Conservation (phyloP, 2,329 filamentous ascomycete species). For the Sclerotinia spermophila region DNA sequence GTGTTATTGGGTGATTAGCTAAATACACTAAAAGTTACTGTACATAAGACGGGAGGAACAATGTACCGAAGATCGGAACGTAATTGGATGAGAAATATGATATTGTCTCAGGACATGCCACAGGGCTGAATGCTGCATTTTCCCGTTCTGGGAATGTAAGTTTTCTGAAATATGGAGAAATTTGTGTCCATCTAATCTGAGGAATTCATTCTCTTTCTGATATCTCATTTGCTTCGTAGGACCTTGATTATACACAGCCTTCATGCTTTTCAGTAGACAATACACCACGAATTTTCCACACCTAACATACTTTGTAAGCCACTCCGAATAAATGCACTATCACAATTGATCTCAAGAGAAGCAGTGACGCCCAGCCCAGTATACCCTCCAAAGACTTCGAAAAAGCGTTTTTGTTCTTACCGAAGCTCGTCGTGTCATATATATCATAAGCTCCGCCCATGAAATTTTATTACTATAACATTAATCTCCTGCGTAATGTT, state of each 20-base stretch:
- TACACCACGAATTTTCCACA: too few species aligned
- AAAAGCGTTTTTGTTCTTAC: conserved; percentile 1
- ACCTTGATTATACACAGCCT: too few species aligned
- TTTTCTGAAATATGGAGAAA: not conserved
- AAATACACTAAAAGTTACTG: not conserved
- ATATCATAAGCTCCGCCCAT: not conserved
- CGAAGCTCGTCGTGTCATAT: not conserved
- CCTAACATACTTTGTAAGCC: too few species aligned
- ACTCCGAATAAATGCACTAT: not conserved
- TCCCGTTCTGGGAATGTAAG: not conserved
- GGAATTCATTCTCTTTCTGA: too few species aligned
- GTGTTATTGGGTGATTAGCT: not conserved
- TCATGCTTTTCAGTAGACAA: too few species aligned
- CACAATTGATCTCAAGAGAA: not conserved
- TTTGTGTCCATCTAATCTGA: not conserved
- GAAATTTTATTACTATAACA: too few species aligned
- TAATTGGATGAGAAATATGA: not conserved
- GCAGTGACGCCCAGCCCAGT: too few species aligned
- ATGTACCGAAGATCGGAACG: not conserved
- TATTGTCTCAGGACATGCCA: not conserved
- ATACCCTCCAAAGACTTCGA: not conserved
- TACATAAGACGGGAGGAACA: not conserved
- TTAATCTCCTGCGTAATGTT: too few species aligned
- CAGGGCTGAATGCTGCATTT: not conserved
- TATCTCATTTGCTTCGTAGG: too few species aligned